Evolutionary conservation across 176 grass and related monocot genomes (phyloP), one percentile per base, ranked within the genome.

Genomic region (Avena eriantha): DNA sequence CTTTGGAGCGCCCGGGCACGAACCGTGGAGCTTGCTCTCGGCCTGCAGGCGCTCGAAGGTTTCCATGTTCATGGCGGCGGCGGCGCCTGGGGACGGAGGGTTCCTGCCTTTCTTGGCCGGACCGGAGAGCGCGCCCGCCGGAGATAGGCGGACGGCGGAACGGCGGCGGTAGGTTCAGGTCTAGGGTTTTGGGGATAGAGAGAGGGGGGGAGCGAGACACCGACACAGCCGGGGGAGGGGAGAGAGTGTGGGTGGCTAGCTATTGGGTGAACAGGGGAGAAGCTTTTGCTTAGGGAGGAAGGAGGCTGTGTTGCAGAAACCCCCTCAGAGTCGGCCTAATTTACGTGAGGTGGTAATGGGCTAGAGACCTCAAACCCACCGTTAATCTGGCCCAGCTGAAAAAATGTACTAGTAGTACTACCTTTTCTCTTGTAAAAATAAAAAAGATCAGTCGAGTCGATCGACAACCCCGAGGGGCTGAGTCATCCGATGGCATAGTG

Each of bases 1-100:
- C 14, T 69, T 66, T 10, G 10, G 24, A 76, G 86, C 50, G 90
- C 85, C 91, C 64, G 88, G 89, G 75, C 87, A 90, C 50, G 88
- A 43, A 15, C 86, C 80, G 73, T 84, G 92, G 73, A 79, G 88
- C 67, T 35, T 83, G 65, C 59, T 85, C 10, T 87, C 76, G 19
- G 81, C 79, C 10, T 82, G 24, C 84, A 97, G 72, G 55, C 95
- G 90, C 84, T 76, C 89, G 78, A 86, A 94, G 48, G 89, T 36
- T 61, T 93, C 92, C 60, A 65, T 76, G 84, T 92, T 87, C 92
- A 97, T 97, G 65, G 60, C 87, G 73, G 72, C 74, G 24, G 4
- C 29, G 79, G 0, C 29, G 48, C 9, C 21, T 22, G 69, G 15
- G 47, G 14, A 24, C 24, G 26, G 26, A 0, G 2, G 29, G 22